Conservation (phyloP, 805 yeast genomes). For the Priceomyces carsonii region DNA sequence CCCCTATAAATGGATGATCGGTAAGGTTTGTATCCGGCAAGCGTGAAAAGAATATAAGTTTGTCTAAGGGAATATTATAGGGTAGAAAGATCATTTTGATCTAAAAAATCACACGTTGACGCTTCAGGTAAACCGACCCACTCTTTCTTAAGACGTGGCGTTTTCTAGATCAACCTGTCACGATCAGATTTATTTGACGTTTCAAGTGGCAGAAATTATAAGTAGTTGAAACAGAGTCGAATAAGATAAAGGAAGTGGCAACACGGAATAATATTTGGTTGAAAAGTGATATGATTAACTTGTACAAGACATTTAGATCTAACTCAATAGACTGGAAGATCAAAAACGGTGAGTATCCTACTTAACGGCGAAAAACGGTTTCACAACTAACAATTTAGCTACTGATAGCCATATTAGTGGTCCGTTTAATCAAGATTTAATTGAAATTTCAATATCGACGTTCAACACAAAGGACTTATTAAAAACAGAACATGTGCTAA, state of each 20-base stretch:
- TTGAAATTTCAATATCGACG: conserved; percentile 51
- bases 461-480: conserved; percentile 37
- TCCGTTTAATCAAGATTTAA: conserved; percentile 56
- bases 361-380: too few species aligned
- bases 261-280: not conserved
- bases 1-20: too few species aligned
- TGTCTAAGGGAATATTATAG: too few species aligned
- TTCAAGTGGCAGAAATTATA: not conserved
- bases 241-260: not conserved
- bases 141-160: too few species aligned
- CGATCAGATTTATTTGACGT: too few species aligned
- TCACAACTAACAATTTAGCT: conserved; percentile 22
- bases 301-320: conserved; percentile 3
- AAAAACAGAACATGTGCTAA: conserved; percentile 40
- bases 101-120: too few species aligned
- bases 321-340: conserved; percentile 8
- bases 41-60: too few species aligned
- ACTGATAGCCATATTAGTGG: conserved; percentile 56
- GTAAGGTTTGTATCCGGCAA: too few species aligned
- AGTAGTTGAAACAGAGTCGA: not conserved
- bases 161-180: too few species aligned
- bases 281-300: conserved; percentile 1
- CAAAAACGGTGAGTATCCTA: conserved; percentile 17
- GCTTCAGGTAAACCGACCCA: too few species aligned
- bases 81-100: too few species aligned